Conservation (phyloP, 208 protist species). For the Leptomonas pyrrhocoris region DNA sequence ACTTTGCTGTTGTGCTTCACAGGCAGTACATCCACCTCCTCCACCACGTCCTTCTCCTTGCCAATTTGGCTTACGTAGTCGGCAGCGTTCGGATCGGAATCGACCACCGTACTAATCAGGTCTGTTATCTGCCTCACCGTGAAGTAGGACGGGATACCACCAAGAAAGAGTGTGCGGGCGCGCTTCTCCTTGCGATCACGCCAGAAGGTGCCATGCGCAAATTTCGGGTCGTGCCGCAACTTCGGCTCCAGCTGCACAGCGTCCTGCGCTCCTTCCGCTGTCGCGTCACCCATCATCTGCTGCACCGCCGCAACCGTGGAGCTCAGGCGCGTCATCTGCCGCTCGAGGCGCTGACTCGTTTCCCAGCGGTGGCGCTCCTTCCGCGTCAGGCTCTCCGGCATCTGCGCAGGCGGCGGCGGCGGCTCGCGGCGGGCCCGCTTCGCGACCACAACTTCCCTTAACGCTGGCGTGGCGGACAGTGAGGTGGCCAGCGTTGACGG, state of each 20-base stretch:
- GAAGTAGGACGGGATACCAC: slow-evolving; percentile 69
- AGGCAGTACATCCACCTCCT: slow-evolving; percentile 77
- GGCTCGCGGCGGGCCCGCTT: slow-evolving; percentile 21
- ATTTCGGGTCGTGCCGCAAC: slow-evolving; percentile 83
- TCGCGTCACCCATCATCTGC: slow-evolving; percentile 24
- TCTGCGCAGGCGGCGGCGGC: slow-evolving; percentile 11
- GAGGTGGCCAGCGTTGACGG: not conserved
- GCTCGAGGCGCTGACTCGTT: slow-evolving; percentile 59
- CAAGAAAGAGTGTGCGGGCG: slow-evolving; percentile 83
- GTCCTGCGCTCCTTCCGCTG: not conserved
- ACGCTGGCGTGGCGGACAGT: not conserved
- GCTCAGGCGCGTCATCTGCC: slow-evolving; percentile 56
- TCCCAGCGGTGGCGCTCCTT: slow-evolving; percentile 68
- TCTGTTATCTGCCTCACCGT: slow-evolving; percentile 58
- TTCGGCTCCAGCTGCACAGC: slow-evolving; percentile 3
- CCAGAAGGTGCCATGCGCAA: slow-evolving; percentile 88
- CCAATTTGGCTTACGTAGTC: slow-evolving; percentile 39
- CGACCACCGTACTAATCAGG: slow-evolving; percentile 65
- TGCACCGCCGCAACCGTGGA: slow-evolving; percentile 9
- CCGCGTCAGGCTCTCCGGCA: slow-evolving; percentile 46
- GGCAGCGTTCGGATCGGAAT: slow-evolving; percentile 35
- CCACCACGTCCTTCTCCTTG: slow-evolving; percentile 36
- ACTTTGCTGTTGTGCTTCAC: slow-evolving; percentile 56
- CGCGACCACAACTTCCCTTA: not conserved
- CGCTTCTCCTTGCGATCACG: slow-evolving; percentile 75